Base-by-base conservation (phyloP, 441 rosid genomes). In the Erodium texanum region DNA sequence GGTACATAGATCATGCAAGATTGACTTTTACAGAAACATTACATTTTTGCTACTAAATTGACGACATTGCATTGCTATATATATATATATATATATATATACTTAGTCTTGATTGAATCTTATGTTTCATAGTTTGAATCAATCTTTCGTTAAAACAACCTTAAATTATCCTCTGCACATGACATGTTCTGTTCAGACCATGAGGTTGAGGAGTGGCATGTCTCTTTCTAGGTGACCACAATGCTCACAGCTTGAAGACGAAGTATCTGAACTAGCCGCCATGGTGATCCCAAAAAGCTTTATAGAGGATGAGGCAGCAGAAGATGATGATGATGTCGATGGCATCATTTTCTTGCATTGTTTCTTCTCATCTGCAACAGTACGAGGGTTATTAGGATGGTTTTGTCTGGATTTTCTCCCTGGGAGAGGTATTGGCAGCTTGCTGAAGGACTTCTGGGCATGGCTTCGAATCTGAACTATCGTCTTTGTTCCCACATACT, bases 381-480 rank as follows among this genome's bases (percentile, higher is more conserved):
- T 45, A 45, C 16, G 16, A 45, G 52, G 52, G 2, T 45, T n/a
- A 34, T 45, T 45, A 15, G n/a, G 5, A 2, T 2, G 50, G n/a
- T 45, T 14, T 45, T 14, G 52, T 45, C 52, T 45, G 15, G 5
- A 45, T 11, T 45, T 34, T 6, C 41, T 34, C 41, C 52, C 16
- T 0, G 52, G 52, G 16, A 45, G 52, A 12, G 52, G 52, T 14
- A 45, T 3, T 3, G 52, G 16, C 20, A 50, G 58, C 19, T 50
- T 50, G 8, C 5, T 50, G 62, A 58, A 58, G 62, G 22, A 59
- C 63, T 59, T 59, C 29, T 59, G 63, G 27, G 63, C 63, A 23
- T 59, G 63, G 63, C 63, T 59, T 59, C 63, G 63, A 11, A 59
- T 59, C 63, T 59, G 63, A 59, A 11, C 29, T 9, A 59, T 59